A percentile compares a stretch with the other conserved stretches of the same genome.
These are phyloP conservation scores for Pseudonitzschia multiseries DNA, from an alignment of 108 stramenopile species.

Conservation along the genomic window DNA sequence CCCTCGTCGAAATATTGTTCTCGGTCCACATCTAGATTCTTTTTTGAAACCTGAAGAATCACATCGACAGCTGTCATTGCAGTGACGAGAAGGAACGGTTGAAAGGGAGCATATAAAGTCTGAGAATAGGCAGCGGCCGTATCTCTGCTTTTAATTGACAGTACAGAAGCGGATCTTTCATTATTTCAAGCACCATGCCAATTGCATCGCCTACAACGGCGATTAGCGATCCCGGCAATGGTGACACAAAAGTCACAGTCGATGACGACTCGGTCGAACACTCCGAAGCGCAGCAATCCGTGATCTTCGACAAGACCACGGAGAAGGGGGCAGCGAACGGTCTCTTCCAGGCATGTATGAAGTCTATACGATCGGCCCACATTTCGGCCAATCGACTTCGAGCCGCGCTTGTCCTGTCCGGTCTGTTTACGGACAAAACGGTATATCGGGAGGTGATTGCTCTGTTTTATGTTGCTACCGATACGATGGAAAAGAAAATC, in stretches of 20 bases:
- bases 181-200: too few relatives aligned
- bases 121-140: too few relatives aligned
- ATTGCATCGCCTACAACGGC: background rate
- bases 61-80: too few relatives aligned
- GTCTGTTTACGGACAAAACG: slow-evolving; percentile 40
- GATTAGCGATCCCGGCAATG: background rate
- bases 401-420: slow-evolving; percentile 34
- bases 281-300: slow-evolving; percentile 2
- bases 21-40: too few relatives aligned
- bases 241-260: background rate
- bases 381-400: slow-evolving; percentile 36
- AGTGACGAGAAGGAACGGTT: too few relatives aligned
- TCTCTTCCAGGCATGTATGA: slow-evolving; percentile 54
- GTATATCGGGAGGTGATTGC: slow-evolving; percentile 46
- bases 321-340: slow-evolving; percentile 39
- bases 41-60: too few relatives aligned
- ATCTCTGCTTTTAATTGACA: too few relatives aligned
- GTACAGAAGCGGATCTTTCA: too few relatives aligned
- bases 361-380: slow-evolving; percentile 39
- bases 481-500: slow-evolving; percentile 31
- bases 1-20: too few relatives aligned
- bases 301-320: slow-evolving; percentile 12
- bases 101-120: too few relatives aligned
- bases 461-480: slow-evolving; percentile 47
- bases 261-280: background rate